Evolutionary conservation across 768 basidiomycete genomes (phyloP).

Genomic region (Clavulina sp.): DNA sequence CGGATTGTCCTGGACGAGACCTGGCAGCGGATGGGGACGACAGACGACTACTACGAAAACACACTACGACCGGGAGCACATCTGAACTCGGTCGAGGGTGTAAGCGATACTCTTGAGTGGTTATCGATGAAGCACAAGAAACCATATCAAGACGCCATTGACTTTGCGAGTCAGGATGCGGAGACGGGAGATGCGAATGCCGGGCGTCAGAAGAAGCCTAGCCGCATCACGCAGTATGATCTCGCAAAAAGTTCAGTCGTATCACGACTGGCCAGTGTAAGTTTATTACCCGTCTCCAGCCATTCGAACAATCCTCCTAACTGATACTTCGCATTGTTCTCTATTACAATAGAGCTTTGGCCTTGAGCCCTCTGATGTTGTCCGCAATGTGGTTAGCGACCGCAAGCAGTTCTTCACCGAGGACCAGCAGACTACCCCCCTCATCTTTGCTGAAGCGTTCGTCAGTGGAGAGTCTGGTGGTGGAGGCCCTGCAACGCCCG

Average conservation of each 20-base stretch:
- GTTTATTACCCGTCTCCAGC: constrained; percentile 15
- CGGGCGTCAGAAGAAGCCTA: constrained; percentile 65
- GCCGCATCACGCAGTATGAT: constrained; percentile 70
- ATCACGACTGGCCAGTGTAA: constrained; percentile 62
- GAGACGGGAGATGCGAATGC: constrained; percentile 17
- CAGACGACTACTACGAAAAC: constrained; percentile 60
- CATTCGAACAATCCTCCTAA: background rate
- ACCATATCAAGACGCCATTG: constrained; percentile 24
- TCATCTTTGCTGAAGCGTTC: constrained; percentile 74
- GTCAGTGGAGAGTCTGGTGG: constrained; percentile 32
- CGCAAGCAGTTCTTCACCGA: constrained; percentile 42
- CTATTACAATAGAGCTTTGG: constrained; percentile 56
- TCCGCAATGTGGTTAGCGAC: constrained; percentile 47
- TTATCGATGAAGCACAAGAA: constrained; percentile 68
- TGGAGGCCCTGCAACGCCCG: constrained; percentile 29
- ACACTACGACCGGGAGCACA: constrained; percentile 35
- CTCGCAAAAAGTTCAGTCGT: constrained; percentile 64
- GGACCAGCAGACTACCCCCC: constrained; percentile 66
- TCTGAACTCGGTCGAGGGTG: constrained; percentile 69
- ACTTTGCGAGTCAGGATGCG: no score
- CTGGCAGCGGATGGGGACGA: constrained; percentile 48
- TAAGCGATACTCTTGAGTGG: constrained; percentile 87
- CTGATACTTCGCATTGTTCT: background rate
- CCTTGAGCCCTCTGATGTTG: constrained; percentile 62
- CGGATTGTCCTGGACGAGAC: constrained; percentile 40